phyloP scores from a whole-genome alignment of 441 rosid genomes.

The Jatropha multifida region DNA sequence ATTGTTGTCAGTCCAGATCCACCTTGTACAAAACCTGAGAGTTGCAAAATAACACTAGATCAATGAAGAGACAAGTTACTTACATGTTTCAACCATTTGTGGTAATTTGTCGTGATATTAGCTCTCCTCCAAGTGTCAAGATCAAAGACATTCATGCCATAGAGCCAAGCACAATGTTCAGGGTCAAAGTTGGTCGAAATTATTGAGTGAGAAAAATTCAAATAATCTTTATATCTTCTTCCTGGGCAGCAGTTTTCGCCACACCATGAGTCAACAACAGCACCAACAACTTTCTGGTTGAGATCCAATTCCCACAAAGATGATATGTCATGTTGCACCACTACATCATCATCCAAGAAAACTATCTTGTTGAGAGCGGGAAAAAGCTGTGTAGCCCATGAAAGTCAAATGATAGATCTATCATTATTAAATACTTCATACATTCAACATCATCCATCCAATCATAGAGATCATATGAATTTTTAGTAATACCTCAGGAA shows the following conservation, averaged over 20 bases:
- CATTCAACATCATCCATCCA: conserved; percentile 21
- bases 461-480: conserved; percentile 24
- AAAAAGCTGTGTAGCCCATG: conserved; percentile 64
- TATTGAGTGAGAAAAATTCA: conserved; percentile 75
- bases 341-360: conserved; percentile 92
- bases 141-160: conserved; percentile 86
- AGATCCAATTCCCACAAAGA: conserved; percentile 78
- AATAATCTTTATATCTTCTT: conserved; percentile 68
- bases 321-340: conserved; percentile 81
- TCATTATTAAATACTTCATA: conserved; percentile 15
- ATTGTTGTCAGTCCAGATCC: neutral
- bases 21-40: neutral
- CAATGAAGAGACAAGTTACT: conserved; percentile 22
- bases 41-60: neutral
- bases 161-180: conserved; percentile 80
- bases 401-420: conserved; percentile 36
- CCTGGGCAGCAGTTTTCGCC: conserved; percentile 85
- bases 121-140: conserved; percentile 84
- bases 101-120: conserved; percentile 64
- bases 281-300: conserved; percentile 70
- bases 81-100: conserved; percentile 71
- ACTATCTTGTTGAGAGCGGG: conserved; percentile 89
- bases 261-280: conserved; percentile 71
- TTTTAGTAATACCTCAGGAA: conserved; percentile 60
- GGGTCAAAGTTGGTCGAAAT: conserved; percentile 59